These are phyloP conservation scores for Picochlorum sp. DNA, from an alignment of 139 green algal genomes.

Conservation along the genomic window DNA sequence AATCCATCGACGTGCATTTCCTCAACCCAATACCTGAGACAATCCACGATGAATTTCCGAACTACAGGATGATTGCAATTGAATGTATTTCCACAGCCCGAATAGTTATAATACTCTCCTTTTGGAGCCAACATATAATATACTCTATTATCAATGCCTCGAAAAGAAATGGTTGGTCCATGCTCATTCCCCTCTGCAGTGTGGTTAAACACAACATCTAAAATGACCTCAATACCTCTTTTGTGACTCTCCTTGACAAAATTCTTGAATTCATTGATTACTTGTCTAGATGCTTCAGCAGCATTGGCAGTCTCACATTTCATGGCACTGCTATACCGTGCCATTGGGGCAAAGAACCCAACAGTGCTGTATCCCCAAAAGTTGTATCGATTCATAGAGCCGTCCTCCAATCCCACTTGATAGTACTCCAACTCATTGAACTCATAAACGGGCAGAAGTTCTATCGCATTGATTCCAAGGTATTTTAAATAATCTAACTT, in stretches of 20 bases:
- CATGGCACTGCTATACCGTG: conserved; percentile 43
- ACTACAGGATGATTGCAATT: conserved; percentile 98
- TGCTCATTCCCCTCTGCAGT: conserved; percentile 93
- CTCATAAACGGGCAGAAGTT: conserved; percentile 92
- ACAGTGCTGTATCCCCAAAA: conserved; percentile 98
- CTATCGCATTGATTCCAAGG: conserved; percentile 90
- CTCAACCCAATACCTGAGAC: conserved; percentile 86
- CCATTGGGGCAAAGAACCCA: conserved; percentile 93
- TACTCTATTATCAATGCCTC: conserved; percentile 89
- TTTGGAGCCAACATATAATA: conserved; percentile 97
- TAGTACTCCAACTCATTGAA: conserved; percentile 99
- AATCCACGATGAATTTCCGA: conserved; percentile 87
- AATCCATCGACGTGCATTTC: conserved; percentile 89
- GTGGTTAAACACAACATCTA: conserved; percentile 99
- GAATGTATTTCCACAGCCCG: conserved; percentile 96
- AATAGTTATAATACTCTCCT: conserved; percentile 98
- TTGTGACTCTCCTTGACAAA: conserved; percentile 86
- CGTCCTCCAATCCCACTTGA: conserved; percentile 14
- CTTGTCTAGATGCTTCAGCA: conserved; percentile 27
- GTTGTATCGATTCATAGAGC: conserved; percentile 61
- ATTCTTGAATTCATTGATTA: conserved; percentile 88
- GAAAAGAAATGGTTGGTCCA: conserved; percentile 86
- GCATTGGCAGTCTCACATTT: neutral
- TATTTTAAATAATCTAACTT: conserved; percentile 83
- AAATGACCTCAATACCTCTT: conserved; percentile 92